Evolutionary conservation across 345 rosid genomes (phyloP).

Genomic region (Balakata baccata): DNA sequence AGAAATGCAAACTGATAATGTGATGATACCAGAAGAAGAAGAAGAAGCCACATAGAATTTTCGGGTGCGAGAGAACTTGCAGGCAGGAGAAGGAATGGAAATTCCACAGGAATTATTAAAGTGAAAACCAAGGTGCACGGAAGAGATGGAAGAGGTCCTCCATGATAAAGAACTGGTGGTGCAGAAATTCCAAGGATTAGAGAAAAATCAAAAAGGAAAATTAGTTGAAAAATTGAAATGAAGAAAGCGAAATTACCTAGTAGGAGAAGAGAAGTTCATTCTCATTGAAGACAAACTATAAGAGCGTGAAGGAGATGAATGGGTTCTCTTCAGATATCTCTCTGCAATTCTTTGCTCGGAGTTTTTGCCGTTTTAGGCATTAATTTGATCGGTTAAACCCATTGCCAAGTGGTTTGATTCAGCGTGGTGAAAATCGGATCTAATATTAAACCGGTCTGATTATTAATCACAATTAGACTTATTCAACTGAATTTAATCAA

Average conservation of each 20-base stretch:
- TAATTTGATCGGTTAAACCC: no score
- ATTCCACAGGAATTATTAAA: conserved; percentile 34
- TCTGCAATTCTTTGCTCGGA: no score
- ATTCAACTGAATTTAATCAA: no score
- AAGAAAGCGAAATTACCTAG: conserved; percentile 22
- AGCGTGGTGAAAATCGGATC: no score
- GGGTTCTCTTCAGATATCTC: background rate
- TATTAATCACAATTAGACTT: no score
- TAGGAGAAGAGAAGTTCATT: conserved; percentile 30
- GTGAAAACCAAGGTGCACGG: conserved; percentile 38
- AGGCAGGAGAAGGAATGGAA: conserved; percentile 30
- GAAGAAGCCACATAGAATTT: conserved; percentile 45
- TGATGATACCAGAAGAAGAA: conserved; percentile 27
- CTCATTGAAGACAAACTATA: background rate
- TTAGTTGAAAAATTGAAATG: background rate
- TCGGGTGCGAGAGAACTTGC: conserved; percentile 16
- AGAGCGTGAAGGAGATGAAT: background rate
- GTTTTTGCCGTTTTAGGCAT: no score
- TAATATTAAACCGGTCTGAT: no score
- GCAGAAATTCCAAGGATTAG: background rate
- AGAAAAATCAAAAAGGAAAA: background rate
- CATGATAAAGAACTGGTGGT: conserved; percentile 41
- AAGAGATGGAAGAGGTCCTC: conserved; percentile 32
- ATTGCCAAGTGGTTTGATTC: no score
- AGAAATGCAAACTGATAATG: background rate